Evolutionary conservation across 1,139 yeast genomes (phyloP), one percentile per base, ranked within the genome.

Genomic region (Suzukiozyma palmioleophila): DNA sequence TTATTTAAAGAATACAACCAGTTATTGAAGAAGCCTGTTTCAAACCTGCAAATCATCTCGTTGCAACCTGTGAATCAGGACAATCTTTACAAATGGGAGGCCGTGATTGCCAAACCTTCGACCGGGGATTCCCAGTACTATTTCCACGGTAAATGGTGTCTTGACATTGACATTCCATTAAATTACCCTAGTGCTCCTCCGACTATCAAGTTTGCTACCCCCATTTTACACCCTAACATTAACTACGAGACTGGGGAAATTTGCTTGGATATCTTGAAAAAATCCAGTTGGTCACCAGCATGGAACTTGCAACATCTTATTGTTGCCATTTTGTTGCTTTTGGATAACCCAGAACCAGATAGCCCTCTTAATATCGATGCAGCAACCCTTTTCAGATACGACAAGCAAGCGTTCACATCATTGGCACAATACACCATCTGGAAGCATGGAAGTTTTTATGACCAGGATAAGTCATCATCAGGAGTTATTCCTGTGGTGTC

Each of bases 341-440:
- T 89, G 16, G 79, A 75, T 41, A 80, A 80, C 41, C 96, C 96
- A 0, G 96, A 84, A 54, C 92, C 95, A 0, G 84, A 84, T 50
- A 81, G 90, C 29, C 97, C 97, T 1, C 64, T 89, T 36, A 87
- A 89, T 54, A 73, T 89, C 22, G 97, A 89, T 56, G 77, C 87
- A 57, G 94, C 96, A n/a, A 86, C 84, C 52, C 59, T 89, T 37
- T 73, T 74, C 43, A 72, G 90, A 43, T 57, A 66, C 37, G 81
- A 79, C 26, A 59, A 57, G 36, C 43, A 51, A 8, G 77, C 95
- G 0, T 84, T 83, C 51, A 72, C 77, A 41, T 80, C 81, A 30
- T 60, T 86, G 50, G 77, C 84, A 3, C 75, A 74, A 36, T 86
- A 81, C 57, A 81, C 77, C 48, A 73, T 83, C 9, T 68, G 73